Evolutionary conservation across 1,284 basidiomycete genomes (phyloP).

Genomic region (Apiotrichum siamense): DNA sequence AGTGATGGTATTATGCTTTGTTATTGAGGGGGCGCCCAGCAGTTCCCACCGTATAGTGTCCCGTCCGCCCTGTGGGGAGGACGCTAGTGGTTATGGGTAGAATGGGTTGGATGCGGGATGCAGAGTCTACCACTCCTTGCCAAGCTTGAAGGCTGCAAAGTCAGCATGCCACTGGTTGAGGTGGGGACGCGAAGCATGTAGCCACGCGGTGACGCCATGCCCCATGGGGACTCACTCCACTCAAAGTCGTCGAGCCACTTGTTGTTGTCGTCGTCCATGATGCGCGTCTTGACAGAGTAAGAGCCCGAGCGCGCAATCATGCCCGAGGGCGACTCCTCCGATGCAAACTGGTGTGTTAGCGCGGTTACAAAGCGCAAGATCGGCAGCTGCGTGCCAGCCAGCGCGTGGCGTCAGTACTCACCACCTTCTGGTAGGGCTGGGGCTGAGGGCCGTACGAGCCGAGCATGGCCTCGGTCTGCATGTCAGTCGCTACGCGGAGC

Average conservation of each 20-base stretch:
- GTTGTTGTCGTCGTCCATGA: conserved; percentile 52
- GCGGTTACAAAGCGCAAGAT: too few species aligned
- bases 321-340: conserved; percentile 51
- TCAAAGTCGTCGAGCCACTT: conserved; percentile 48
- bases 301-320: conserved; percentile 53
- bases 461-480: conserved; percentile 49
- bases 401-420: conserved; percentile 19
- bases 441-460: conserved; percentile 51
- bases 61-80: too few species aligned
- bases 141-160: conserved; percentile 43
- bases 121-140: conserved; percentile 43
- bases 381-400: background rate
- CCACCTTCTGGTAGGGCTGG: conserved; percentile 47
- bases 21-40: too few species aligned
- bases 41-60: too few species aligned
- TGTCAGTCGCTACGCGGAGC: conserved; percentile 7
- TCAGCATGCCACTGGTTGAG: background rate
- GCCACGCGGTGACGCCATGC: too few species aligned
- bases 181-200: background rate
- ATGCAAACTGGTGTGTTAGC: conserved; percentile 49
- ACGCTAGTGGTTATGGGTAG: too few species aligned
- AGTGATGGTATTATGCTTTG: too few species aligned
- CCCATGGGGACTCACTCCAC: conserved; percentile 43
- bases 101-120: background rate
- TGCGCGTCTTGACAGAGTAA: conserved; percentile 51